These are phyloP conservation scores for Solanum tacnaense DNA, from an alignment of 257 asterid genomes.

Conservation along the genomic window DNA sequence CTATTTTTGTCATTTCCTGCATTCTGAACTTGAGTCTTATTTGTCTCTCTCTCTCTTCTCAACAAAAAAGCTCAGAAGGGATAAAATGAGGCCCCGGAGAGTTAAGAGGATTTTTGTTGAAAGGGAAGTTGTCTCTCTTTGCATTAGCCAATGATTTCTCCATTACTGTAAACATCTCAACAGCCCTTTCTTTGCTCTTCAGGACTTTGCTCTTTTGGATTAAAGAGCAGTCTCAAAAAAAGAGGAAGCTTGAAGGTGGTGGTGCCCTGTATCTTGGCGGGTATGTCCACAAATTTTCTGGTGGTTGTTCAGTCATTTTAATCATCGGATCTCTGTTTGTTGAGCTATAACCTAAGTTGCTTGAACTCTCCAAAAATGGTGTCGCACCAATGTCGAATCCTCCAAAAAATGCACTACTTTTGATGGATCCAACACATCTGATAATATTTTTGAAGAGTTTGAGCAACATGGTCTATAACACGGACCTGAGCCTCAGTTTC, in stretches of 20 bases:
- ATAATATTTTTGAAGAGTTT: no score
- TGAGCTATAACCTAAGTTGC: not conserved
- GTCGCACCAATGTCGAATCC: no score
- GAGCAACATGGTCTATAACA: not conserved
- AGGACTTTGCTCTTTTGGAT: not conserved
- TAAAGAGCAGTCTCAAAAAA: not conserved
- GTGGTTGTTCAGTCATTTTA: constrained; percentile 8
- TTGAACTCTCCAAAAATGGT: no score
- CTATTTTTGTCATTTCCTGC: not conserved
- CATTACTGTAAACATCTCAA: not conserved
- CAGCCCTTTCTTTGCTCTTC: not conserved
- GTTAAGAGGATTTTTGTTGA: not conserved
- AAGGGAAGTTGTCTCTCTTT: not conserved
- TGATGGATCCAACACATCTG: no score
- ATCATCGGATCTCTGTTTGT: not conserved
- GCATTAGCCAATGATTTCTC: not conserved
- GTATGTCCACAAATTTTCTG: not conserved
- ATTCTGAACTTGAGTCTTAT: not conserved
- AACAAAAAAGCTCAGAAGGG: not conserved
- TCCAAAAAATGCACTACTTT: no score
- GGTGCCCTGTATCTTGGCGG: not conserved
- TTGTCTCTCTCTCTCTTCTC: not conserved
- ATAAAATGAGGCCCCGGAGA: not conserved
- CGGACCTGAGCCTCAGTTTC: not conserved
- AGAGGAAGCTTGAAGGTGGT: not conserved